Conservation (phyloP, 2,329 filamentous ascomycete species). For the Colletotrichum nymphaeae region DNA sequence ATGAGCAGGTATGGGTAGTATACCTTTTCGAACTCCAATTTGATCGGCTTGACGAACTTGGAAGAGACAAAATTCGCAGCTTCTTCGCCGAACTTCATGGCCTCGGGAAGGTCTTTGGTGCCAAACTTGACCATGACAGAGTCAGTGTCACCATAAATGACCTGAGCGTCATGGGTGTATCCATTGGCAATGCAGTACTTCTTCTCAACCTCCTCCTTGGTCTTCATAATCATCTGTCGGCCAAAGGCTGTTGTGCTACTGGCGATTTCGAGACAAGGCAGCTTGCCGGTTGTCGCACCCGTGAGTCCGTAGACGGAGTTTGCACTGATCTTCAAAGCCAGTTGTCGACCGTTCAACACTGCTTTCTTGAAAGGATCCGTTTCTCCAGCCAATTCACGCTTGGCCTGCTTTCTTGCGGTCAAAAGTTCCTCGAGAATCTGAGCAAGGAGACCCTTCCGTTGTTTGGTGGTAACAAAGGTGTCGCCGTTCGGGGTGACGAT, state of each 20-base stretch:
- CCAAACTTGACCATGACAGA: constrained; percentile 99
- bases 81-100: constrained; percentile 96
- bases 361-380: constrained; percentile 98
- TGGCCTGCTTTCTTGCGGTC: constrained; percentile 92
- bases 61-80: constrained; percentile 88
- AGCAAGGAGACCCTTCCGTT: constrained; percentile 90
- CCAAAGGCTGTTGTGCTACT: constrained; percentile 98
- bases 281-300: constrained; percentile 93
- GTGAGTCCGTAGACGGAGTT: constrained; percentile 99
- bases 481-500: constrained; percentile 96
- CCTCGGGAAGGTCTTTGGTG: constrained; percentile 83
- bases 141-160: constrained; percentile 99
- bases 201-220: constrained; percentile 93
- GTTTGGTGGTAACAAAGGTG: constrained; percentile 87
- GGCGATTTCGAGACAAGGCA: constrained; percentile 94
- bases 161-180: constrained; percentile 92
- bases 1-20: constrained; percentile 98
- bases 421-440: constrained; percentile 97
- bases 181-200: constrained; percentile 94
- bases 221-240: constrained; percentile 98
- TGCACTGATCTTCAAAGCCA: constrained; percentile 95
- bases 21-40: constrained; percentile 98
- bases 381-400: constrained; percentile 87
- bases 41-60: constrained; percentile 97
- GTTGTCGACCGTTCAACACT: constrained; percentile 94